Conservation (phyloP, 2,329 filamentous ascomycete species). For the Colletotrichum sidae region DNA sequence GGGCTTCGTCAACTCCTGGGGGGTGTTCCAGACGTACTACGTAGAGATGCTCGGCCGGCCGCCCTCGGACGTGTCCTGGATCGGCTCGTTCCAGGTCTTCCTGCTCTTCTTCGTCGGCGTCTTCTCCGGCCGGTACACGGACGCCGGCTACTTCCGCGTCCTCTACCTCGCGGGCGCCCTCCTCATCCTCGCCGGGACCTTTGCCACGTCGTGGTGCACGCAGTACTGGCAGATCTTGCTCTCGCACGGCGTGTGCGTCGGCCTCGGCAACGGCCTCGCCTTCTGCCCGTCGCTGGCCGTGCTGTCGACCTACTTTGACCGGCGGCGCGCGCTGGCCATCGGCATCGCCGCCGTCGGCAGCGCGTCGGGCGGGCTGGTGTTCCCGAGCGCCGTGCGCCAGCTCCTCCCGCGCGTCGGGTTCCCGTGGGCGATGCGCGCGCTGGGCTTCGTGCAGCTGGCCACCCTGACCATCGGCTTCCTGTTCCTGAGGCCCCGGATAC, state of each 20-base stretch:
- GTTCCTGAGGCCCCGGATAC: slow-evolving; percentile 54
- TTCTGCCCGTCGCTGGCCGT: slow-evolving; percentile 70
- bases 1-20: slow-evolving; percentile 60
- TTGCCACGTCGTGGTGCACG: slow-evolving; percentile 54
- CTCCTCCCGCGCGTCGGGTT: slow-evolving; percentile 63
- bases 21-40: slow-evolving; percentile 60
- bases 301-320: slow-evolving; percentile 71
- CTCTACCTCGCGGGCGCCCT: slow-evolving; percentile 52
- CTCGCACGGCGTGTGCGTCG: slow-evolving; percentile 60
- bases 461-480: slow-evolving; percentile 53
- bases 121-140: slow-evolving; percentile 55
- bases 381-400: slow-evolving; percentile 50
- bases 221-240: slow-evolving; percentile 63
- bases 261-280: slow-evolving; percentile 65
- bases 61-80: slow-evolving; percentile 56
- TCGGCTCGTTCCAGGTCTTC: slow-evolving; percentile 57
- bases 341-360: slow-evolving; percentile 70
- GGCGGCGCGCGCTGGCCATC: slow-evolving; percentile 65
- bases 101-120: slow-evolving; percentile 55
- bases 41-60: slow-evolving; percentile 46
- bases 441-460: slow-evolving; percentile 57
- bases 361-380: slow-evolving; percentile 65
- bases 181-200: slow-evolving; percentile 56
- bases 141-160: slow-evolving; percentile 55
- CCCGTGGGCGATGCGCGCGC: slow-evolving; percentile 63